Percentiles rank a stretch among this genome's conserved stretches.
Evolutionary conservation across 2,329 filamentous ascomycete species (phyloP).

Genomic region (Cladosporium phlei): DNA sequence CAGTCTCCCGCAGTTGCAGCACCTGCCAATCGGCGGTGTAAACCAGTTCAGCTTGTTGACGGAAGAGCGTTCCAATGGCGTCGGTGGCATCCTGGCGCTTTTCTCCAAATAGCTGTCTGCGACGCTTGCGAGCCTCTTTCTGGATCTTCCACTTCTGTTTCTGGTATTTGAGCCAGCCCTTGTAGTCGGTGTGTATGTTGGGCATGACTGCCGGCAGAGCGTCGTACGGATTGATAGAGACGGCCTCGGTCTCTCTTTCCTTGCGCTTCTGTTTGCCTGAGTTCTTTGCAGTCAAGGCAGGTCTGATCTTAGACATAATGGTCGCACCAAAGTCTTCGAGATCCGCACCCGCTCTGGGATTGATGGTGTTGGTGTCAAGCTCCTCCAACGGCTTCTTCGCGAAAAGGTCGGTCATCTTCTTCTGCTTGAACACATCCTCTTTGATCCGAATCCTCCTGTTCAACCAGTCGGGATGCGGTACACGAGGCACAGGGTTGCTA

Average conservation of each 20-base stretch:
- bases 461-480: conserved; percentile 94
- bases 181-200: conserved; percentile 77
- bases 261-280: conserved; percentile 44
- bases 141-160: conserved; percentile 99
- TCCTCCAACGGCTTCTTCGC: conserved; percentile 67
- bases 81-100: conserved; percentile 59
- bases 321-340: conserved; percentile 43
- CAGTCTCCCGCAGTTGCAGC: conserved; percentile 76
- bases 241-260: conserved; percentile 42
- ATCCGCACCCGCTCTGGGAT: conserved; percentile 52
- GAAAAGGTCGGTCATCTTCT: conserved; percentile 95
- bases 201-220: conserved; percentile 80
- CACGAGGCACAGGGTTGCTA: conserved; percentile 86
- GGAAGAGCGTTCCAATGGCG: conserved; percentile 68
- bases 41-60: conserved; percentile 83
- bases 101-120: conserved; percentile 90
- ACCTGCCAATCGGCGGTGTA: conserved; percentile 96
- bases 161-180: conserved; percentile 84
- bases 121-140: conserved; percentile 76
- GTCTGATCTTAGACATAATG: conserved; percentile 41
- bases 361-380: conserved; percentile 55
- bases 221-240: conserved; percentile 67
- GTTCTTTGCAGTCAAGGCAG: conserved; percentile 33
- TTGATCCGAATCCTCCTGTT: conserved; percentile 90
- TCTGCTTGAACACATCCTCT: conserved; percentile 96